phyloP scores from a whole-genome alignment of 345 rosid genomes.

The Gossypium raimondii region DNA sequence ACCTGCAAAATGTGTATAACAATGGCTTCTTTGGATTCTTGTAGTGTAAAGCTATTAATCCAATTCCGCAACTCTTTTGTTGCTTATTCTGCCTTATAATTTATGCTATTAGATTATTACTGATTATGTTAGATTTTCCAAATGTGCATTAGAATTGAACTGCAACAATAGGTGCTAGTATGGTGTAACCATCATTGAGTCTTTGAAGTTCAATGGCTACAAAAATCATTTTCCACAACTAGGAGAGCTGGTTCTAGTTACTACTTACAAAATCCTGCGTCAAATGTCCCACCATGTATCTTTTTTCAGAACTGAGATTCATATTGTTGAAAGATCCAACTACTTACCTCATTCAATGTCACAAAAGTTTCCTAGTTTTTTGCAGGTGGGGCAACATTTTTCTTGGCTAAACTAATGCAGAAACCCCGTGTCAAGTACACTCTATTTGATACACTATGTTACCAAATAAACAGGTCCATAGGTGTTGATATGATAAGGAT shows the following conservation, averaged over 20 bases:
- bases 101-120: background rate
- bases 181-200: background rate
- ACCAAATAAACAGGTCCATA: constrained; percentile 57
- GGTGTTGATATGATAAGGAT: constrained; percentile 27
- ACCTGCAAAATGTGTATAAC: constrained; percentile 10
- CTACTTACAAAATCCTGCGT: background rate
- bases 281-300: constrained; percentile 2
- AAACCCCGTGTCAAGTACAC: background rate
- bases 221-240: background rate
- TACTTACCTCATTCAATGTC: background rate
- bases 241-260: background rate
- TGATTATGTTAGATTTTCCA: background rate
- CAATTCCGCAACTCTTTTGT: background rate
- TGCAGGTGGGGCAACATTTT: background rate
- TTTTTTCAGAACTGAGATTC: background rate
- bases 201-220: background rate
- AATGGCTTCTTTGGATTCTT: constrained; percentile 1
- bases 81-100: background rate
- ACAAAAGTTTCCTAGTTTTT: background rate
- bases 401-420: constrained; percentile 10
- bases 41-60: constrained; percentile 11
- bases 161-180: background rate
- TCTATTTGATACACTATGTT: constrained; percentile 23
- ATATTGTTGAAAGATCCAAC: background rate
- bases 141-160: background rate